Base-by-base conservation (phyloP, 176 grass and related monocot species). In the Cenchrus fungigraminus region DNA sequence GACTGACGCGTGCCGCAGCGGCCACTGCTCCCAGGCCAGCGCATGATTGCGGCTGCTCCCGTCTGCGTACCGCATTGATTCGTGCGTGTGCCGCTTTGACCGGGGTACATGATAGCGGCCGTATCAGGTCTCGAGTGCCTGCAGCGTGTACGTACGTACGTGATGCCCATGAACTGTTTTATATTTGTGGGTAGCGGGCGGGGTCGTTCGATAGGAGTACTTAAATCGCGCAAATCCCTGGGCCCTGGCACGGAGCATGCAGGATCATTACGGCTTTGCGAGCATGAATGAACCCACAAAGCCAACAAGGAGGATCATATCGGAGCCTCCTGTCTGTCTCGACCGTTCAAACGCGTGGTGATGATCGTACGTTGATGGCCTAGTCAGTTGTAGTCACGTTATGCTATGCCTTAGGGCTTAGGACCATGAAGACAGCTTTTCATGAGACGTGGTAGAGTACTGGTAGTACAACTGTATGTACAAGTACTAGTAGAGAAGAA, bases 61-160 rank as follows among this genome's bases (percentile, higher is more conserved):
- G 13, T 50, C 14, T 16, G 53, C 14, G 4, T 66, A 46, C 52
- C 37, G 37, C 37, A 57, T 72, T 64, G 71, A 71, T 70, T 82
- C 75, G 13, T 20, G 68, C 77, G 28, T 25, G 70, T 3, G 64
- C 19, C 13, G 83, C 83, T 82, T 86, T 86, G 83, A 86, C 78
- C 87, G 11, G 42, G 28, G 3, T 7, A 68, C 66, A 69, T 67
- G 78, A 80, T 67, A 40, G 77, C 61, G 2, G 43, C 29, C 29
- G 70, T 85, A 89, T 62, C 70, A 9, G 29, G 52, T 67, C 37
- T 75, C 51, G 62, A 81, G 78, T 68, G 40, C 56, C 15, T 7
- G 44, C 43, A 2, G 25, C 52, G 53, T 40, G 53, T 40, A 53
- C n/a, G 28, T 53, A 60, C 37, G 52, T 60, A 71, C 80, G 67